Percentiles rank a stretch among this genome's conserved stretches.
phyloP scores from a whole-genome alignment of 2,329 filamentous ascomycete species.

The Colletotrichum musicola region DNA sequence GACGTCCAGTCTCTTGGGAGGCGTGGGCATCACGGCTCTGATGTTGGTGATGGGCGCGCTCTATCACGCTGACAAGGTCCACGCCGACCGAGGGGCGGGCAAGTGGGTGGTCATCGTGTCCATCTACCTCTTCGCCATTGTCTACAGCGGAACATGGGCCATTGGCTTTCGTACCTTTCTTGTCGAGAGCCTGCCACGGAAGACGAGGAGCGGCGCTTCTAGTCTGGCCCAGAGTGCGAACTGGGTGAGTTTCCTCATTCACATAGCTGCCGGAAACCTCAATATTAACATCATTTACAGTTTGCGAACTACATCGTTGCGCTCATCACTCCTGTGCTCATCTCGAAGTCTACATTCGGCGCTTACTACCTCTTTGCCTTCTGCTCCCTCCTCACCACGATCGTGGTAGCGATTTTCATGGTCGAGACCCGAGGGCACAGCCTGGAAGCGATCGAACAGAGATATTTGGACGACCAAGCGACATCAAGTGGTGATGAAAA shows the following conservation, averaged over 20 bases:
- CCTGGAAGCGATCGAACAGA: constrained; percentile 55
- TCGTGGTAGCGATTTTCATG: constrained; percentile 55
- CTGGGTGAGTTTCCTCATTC: constrained; percentile 52
- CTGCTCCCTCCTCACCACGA: constrained; percentile 52
- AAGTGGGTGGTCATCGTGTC: constrained; percentile 65
- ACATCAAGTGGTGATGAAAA: neutral
- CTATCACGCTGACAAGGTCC: constrained; percentile 58
- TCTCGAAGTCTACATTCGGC: constrained; percentile 54
- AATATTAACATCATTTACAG: constrained; percentile 41
- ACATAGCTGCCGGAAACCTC: neutral
- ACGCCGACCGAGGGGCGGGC: constrained; percentile 51
- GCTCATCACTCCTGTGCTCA: constrained; percentile 56
- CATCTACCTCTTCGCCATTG: constrained; percentile 63
- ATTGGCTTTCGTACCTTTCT: constrained; percentile 64
- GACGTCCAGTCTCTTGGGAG: constrained; percentile 65
- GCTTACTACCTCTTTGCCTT: constrained; percentile 61
- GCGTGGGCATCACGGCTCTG: constrained; percentile 60
- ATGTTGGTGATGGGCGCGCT: constrained; percentile 67
- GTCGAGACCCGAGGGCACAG: constrained; percentile 56
- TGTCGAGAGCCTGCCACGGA: constrained; percentile 67
- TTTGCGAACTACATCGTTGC: constrained; percentile 60
- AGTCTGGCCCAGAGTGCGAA: constrained; percentile 66
- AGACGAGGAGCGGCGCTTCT: constrained; percentile 66
- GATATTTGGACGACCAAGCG: constrained; percentile 15
- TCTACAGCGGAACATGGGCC: constrained; percentile 63